Evolutionary conservation across 805 yeast genomes (phyloP), one percentile per base, ranked within the genome.

Genomic region (Cyberlindnera japonica): DNA sequence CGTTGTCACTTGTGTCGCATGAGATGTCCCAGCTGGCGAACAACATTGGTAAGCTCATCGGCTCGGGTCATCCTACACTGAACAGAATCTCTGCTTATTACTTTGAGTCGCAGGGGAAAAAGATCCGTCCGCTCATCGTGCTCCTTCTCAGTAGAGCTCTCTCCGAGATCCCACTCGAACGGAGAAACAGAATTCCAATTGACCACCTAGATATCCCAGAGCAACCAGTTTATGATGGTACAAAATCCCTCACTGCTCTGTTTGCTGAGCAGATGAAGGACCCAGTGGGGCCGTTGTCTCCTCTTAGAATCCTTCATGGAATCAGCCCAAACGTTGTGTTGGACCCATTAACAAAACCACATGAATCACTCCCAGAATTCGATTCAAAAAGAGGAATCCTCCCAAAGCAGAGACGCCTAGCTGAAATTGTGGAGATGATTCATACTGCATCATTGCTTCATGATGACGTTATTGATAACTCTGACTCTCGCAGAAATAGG

Each of bases 361-460:
- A 87, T 73, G 83, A 77, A 48, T 69, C 77, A 27, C 68, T 83
- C 39, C 88, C 91, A 1, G 70, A 76, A 34, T 67, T 64, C 42
- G 74, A 75, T 36, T 77, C 75, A 45, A 64, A 71, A 13, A 67
- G 76, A 41, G 96, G 96, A 2, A 87, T 93, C 36, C 68, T 91
- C 43, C 98, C 99, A 33, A 89, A 93, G 52, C 99, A 93, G 65
- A 74, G 98, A 50, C 74, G 99, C 43, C 71, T 93, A 40, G 98
- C 99, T 1, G 99, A 93, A 65, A 91, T 93, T 54, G 96, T 91
- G 9, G 99, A 93, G 65, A 86, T 93, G 95, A 93, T 93, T 50
- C 99, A 93, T 62, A 93, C 98, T 1, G 98, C 99, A 3, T 84
- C 95, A 11, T 67, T 93, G 49, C 72, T 93, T 40, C 99, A 93